A percentile compares a stretch with the other conserved stretches of the same genome.
Conservation (phyloP, 257 asterid species). For the Galeopsis tetrahit region DNA sequence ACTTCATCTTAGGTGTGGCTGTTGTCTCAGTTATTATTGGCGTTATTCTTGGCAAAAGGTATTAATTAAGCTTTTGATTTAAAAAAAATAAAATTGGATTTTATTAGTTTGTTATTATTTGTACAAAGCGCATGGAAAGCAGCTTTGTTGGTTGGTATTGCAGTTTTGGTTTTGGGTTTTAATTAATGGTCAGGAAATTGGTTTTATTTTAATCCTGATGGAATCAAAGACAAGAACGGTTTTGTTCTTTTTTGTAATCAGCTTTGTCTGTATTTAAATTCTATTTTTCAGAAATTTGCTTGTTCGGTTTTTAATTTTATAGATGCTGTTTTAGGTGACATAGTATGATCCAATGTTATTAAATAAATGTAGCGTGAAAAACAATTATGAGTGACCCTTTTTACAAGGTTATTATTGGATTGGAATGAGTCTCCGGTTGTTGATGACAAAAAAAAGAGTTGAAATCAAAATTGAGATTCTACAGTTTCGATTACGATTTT, state of each 20-base stretch:
- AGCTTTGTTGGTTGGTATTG: slow-evolving; percentile 20
- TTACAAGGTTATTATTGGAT: too few species aligned
- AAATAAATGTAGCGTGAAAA: too few species aligned
- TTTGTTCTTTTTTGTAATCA: slow-evolving; percentile 28
- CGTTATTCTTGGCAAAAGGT: slow-evolving; percentile 72
- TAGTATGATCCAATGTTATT: too few species aligned
- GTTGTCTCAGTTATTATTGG: slow-evolving; percentile 72
- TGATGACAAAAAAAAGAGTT: too few species aligned
- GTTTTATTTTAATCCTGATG: slow-evolving; percentile 46
- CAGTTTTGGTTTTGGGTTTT: slow-evolving; percentile 31
- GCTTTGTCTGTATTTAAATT: slow-evolving; percentile 20
- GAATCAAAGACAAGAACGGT: slow-evolving; percentile 1
- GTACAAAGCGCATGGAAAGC: slow-evolving; percentile 27
- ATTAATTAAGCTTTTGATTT: slow-evolving; percentile 30
- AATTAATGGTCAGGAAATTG: slow-evolving; percentile 40
- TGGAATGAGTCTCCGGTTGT: too few species aligned
- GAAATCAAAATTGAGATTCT: too few species aligned
- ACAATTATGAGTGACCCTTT: too few species aligned
- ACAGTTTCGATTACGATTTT: too few species aligned
- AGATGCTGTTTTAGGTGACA: too few species aligned
- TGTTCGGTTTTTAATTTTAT: not conserved
- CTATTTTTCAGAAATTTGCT: not conserved
- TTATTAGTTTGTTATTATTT: slow-evolving; percentile 33
- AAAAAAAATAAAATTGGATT: too few species aligned
- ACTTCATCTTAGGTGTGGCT: slow-evolving; percentile 77